Percentiles rank a stretch among this genome's conserved stretches.
phyloP scores from a whole-genome alignment of 2,329 filamentous ascomycete genomes.

The Leptodontidium sp. region DNA sequence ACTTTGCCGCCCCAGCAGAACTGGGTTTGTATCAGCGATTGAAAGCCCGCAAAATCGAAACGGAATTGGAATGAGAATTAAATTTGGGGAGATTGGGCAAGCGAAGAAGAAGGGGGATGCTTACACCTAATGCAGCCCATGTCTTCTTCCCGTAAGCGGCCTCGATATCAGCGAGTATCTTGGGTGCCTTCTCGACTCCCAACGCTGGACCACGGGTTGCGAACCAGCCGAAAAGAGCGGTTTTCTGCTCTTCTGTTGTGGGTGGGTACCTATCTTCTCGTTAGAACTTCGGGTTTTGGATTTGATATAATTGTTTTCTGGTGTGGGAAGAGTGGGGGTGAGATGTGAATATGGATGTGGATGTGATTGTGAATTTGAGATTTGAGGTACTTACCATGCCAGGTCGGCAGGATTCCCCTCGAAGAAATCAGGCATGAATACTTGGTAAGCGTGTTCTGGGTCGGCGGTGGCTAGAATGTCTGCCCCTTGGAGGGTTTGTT shows the following conservation, averaged over 20 bases:
- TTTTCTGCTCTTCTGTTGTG: constrained; percentile 28
- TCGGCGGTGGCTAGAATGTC: constrained; percentile 65
- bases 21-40: constrained; percentile 12
- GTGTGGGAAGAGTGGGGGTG: constrained; percentile 23
- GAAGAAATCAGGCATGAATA: constrained; percentile 94
- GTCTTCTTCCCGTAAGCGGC: constrained; percentile 62
- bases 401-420: constrained; percentile 61
- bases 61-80: not conserved
- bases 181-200: constrained; percentile 58
- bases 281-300: constrained; percentile 8
- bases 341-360: not conserved
- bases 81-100: not conserved
- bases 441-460: constrained; percentile 65
- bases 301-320: not conserved
- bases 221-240: constrained; percentile 27
- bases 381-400: constrained; percentile 62
- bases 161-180: constrained; percentile 55
- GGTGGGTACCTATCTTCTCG: constrained; percentile 28
- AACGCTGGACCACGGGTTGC: constrained; percentile 35
- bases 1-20: constrained; percentile 44
- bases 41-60: not conserved
- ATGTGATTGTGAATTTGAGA: too few relatives aligned
- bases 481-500: constrained; percentile 74
- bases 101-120: not conserved
- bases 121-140: constrained; percentile 37